Evolutionary conservation across 2,329 filamentous ascomycete species (phyloP).

Genomic region (Aotearoamyces nothofagi): DNA sequence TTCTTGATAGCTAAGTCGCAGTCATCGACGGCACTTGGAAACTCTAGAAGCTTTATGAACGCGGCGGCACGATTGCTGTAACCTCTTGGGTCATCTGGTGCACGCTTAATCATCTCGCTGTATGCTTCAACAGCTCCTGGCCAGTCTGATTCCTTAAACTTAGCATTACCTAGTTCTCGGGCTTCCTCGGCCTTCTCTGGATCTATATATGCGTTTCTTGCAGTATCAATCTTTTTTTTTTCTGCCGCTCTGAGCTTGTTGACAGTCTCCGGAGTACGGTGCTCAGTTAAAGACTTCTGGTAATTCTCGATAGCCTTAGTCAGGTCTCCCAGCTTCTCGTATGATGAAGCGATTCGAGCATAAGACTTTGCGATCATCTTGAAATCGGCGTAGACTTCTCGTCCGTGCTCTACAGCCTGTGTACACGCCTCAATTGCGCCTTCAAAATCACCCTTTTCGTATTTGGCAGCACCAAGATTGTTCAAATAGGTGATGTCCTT

Average conservation of each 20-base stretch:
- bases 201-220: constrained; percentile 71
- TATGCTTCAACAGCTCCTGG: constrained; percentile 90
- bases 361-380: constrained; percentile 98
- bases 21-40: constrained; percentile 85
- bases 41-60: constrained; percentile 90
- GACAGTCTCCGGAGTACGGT: constrained; percentile 87
- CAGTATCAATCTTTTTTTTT: constrained; percentile 65
- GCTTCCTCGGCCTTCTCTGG: constrained; percentile 89
- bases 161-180: constrained; percentile 84
- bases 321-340: constrained; percentile 80
- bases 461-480: constrained; percentile 86
- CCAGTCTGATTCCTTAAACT: constrained; percentile 96
- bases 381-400: constrained; percentile 84
- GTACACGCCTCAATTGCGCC: constrained; percentile 76
- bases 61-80: constrained; percentile 97
- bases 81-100: constrained; percentile 80
- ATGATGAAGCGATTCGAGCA: constrained; percentile 81
- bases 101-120: constrained; percentile 91
- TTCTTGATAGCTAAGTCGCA: constrained; percentile 84
- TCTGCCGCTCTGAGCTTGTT: constrained; percentile 84
- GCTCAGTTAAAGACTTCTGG: constrained; percentile 87
- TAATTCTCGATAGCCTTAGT: constrained; percentile 74
- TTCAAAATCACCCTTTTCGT: constrained; percentile 90
- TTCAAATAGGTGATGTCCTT: constrained; percentile 98
- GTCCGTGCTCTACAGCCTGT: constrained; percentile 79